Evolutionary conservation across 352 stramenopile species (phyloP).

Genomic region (Phytophthora pisi): DNA sequence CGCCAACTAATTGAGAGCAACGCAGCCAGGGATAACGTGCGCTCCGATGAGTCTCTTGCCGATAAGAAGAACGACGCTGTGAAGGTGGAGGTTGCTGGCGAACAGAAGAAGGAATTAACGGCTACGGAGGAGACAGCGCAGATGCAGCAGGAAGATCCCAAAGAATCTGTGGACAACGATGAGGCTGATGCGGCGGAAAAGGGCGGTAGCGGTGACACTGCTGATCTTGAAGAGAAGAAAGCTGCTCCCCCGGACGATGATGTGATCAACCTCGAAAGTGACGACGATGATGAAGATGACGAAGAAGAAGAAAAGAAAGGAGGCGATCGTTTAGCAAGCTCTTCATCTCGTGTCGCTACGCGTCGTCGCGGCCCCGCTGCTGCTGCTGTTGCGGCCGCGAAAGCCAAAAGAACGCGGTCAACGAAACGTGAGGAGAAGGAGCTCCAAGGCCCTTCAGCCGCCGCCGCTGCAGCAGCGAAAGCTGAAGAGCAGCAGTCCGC

Average conservation of each 20-base stretch:
- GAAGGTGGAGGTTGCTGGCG: background rate
- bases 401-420: constrained; percentile 17
- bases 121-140: constrained; percentile 18
- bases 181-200: constrained; percentile 14
- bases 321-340: background rate
- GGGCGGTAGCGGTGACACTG: background rate
- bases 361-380: background rate
- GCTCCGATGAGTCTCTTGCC: background rate
- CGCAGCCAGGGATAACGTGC: constrained; percentile 16
- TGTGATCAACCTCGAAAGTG: constrained; percentile 19
- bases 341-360: constrained; percentile 1
- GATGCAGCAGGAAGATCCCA: constrained; percentile 36
- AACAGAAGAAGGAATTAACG: constrained; percentile 6
- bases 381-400: constrained; percentile 15
- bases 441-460: background rate
- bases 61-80: background rate
- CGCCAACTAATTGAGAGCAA: constrained; percentile 54
- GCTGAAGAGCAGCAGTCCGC: constrained; percentile 30
- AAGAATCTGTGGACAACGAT: constrained; percentile 18
- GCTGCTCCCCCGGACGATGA: background rate
- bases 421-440: background rate
- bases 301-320: constrained; percentile 10
- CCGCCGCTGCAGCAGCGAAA: constrained; percentile 21
- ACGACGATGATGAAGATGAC: constrained; percentile 8
- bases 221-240: constrained; percentile 10